Conservation (phyloP, 78 protist species). For the Creolimax fragrantissima region DNA sequence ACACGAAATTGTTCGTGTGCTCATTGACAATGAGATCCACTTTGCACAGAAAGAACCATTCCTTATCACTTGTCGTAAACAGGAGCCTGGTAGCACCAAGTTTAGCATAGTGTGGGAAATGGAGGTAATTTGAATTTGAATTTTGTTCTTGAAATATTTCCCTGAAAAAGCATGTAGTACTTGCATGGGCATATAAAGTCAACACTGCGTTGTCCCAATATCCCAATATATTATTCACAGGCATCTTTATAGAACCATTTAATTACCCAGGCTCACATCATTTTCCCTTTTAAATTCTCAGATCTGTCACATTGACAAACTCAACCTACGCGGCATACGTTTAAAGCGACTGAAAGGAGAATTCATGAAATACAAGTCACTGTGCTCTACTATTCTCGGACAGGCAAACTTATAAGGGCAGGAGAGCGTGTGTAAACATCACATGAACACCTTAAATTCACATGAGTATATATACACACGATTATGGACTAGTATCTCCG, state of each 20-base stretch:
- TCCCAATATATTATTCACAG: too few relatives aligned
- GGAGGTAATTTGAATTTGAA: not conserved
- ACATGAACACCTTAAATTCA: too few relatives aligned
- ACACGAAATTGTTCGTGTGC: not conserved
- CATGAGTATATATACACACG: too few relatives aligned
- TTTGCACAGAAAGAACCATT: not conserved
- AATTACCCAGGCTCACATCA: too few relatives aligned
- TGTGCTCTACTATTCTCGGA: not conserved
- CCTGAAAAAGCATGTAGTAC: not conserved
- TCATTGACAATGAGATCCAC: not conserved
- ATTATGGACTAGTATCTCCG: too few relatives aligned
- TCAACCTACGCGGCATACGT: not conserved
- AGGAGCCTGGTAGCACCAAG: not conserved
- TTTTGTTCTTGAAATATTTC: not conserved
- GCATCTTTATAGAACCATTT: too few relatives aligned
- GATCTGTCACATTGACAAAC: not conserved
- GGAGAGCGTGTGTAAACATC: too few relatives aligned
- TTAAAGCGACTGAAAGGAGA: not conserved
- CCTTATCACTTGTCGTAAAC: not conserved
- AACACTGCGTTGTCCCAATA: too few relatives aligned
- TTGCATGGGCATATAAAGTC: not conserved
- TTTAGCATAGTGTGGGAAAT: not conserved
- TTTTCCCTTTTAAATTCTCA: not conserved
- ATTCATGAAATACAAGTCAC: not conserved
- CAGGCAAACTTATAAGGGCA: not conserved